Base-by-base conservation (phyloP, 2,329 filamentous ascomycete genomes). In the Alternaria triticina region DNA sequence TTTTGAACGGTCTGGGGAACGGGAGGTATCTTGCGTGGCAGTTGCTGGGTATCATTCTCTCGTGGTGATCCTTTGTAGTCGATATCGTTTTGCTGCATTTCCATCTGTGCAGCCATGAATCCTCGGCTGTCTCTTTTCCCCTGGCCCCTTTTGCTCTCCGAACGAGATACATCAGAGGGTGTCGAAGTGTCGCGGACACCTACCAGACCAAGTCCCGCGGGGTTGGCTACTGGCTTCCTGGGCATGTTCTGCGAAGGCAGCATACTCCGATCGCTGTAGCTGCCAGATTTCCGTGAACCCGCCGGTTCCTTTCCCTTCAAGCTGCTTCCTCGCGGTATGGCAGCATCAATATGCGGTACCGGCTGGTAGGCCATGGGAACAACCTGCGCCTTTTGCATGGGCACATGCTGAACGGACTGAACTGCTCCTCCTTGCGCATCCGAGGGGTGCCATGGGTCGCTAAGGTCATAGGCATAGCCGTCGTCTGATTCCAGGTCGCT, bases 31-130 rank as follows among this genome's bases (percentile, higher is more conserved):
- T 51, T 52, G 27, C 55, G 59, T 47, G 43, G 43, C 56, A 54
- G 66, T 61, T 81, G 69, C 76, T 80, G 61, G 54, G 78, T 59
- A 40, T 76, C 73, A 54, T 82, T 70, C 61, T 70, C 69, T 67
- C 79, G 74, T 60, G 70, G 46, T 66, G 66, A 71, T 72, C 64
- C 61, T 61, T 80, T 74, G 55, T 77, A 66, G 70, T 81, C 77
- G 46, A 76, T 74, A 11, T 77, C 78, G 27, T 82, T 75, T 54
- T 77, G 74, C 40, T 82, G 78, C 70, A 82, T 75, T 54, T 80
- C 76, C 65, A 76, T 75, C 52, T 78, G 77, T 20, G 74, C 77
- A n/a, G 68, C 75, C 50, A 74, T 61, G 44, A 79, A 77, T 9
- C 76, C 77, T 64, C 77, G 70, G 49, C 74, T 78, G 40, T 79